Conservation (phyloP, 805 yeast species). For the Wickerhamiella sergipiensis region DNA sequence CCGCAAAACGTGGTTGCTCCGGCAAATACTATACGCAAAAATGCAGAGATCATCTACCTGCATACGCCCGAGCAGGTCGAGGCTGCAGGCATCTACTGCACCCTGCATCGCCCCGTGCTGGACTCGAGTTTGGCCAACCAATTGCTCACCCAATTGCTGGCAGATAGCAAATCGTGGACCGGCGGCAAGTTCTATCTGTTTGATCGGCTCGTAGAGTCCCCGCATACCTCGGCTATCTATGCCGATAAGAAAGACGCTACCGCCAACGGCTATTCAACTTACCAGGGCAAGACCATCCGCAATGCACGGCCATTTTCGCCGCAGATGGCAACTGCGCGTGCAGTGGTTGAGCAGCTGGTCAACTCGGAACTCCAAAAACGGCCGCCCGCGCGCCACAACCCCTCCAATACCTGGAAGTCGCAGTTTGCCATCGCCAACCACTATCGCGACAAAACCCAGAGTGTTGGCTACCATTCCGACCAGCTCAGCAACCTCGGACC, state of each 20-base stretch:
- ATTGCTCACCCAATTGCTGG: constrained; percentile 31
- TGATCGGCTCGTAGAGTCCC: constrained; percentile 46
- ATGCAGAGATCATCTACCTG: constrained; percentile 23
- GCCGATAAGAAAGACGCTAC: constrained; percentile 16
- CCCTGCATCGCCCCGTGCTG: constrained; percentile 38
- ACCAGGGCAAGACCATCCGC: constrained; percentile 30
- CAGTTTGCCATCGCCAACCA: constrained; percentile 43
- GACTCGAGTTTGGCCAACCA: constrained; percentile 36
- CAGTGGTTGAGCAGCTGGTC: constrained; percentile 29
- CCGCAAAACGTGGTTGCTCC: not conserved
- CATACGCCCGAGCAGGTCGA: constrained; percentile 39
- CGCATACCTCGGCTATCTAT: constrained; percentile 36
- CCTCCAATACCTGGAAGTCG: constrained; percentile 32
- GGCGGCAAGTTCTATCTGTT: constrained; percentile 43
- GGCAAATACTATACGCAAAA: not conserved
- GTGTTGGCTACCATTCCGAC: constrained; percentile 68
- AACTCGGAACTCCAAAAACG: constrained; percentile 23
- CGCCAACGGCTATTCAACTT: constrained; percentile 13
- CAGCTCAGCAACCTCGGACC: constrained; percentile 63
- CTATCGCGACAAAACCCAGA: constrained; percentile 36
- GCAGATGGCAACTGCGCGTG: constrained; percentile 30
- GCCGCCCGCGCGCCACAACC: constrained; percentile 5
- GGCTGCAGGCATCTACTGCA: constrained; percentile 31
- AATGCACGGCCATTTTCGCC: constrained; percentile 27
- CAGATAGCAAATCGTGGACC: constrained; percentile 29